A percentile compares a stretch with the other conserved stretches of the same genome.
phyloP scores from a whole-genome alignment of 495 filamentous ascomycete genomes.

The Penicillium tannophilum region DNA sequence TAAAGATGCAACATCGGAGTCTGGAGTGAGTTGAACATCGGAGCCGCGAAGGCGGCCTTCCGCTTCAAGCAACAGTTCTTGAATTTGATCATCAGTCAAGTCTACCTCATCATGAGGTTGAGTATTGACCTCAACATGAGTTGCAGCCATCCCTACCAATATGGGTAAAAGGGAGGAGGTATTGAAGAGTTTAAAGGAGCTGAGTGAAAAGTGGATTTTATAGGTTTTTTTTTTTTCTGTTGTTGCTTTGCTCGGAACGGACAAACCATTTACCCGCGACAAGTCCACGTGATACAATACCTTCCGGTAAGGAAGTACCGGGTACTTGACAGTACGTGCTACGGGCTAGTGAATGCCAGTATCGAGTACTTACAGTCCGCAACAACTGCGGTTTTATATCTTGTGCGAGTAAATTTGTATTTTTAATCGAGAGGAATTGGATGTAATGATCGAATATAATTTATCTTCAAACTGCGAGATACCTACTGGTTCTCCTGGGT shows the following conservation, averaged over 20 bases:
- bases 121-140: constrained; percentile 6
- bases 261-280: constrained; percentile 20
- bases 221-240: constrained; percentile 33
- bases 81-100: constrained; percentile 58
- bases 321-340: neutral
- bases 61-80: constrained; percentile 64
- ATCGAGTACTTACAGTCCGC: neutral
- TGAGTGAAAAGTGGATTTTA: constrained; percentile 20
- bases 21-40: constrained; percentile 12
- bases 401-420: too few relatives aligned
- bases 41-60: constrained; percentile 55
- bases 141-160: constrained; percentile 27
- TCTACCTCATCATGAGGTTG: constrained; percentile 26
- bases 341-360: neutral
- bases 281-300: constrained; percentile 18
- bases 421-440: too few relatives aligned
- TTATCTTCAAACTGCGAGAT: neutral
- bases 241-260: constrained; percentile 27
- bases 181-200: constrained; percentile 12
- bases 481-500: neutral
- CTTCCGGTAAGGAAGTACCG: neutral
- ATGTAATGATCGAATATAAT: too few relatives aligned
- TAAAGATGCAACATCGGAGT: constrained; percentile 16
- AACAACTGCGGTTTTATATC: neutral
- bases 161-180: constrained; percentile 14